Evolutionary conservation across 345 rosid species (phyloP).

Genomic region (Toxicodendron radicans): DNA sequence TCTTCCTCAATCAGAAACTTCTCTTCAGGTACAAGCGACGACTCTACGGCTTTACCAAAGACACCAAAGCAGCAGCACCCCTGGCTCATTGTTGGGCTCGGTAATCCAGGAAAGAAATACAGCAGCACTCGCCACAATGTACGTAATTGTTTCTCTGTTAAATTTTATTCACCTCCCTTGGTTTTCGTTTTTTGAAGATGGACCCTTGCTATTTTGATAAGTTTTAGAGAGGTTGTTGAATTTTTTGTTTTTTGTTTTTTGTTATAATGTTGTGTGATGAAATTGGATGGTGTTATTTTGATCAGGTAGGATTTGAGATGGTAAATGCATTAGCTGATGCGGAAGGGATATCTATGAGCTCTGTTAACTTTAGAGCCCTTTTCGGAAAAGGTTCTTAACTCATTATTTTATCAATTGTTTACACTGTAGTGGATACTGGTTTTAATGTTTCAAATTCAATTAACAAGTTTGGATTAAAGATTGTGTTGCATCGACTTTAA

Average conservation of each 20-base stretch:
- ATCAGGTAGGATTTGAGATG: constrained; percentile 89
- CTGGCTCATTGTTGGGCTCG: constrained; percentile 91
- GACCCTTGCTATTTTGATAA: no score
- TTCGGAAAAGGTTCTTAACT: constrained; percentile 69
- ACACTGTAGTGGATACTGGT: not conserved
- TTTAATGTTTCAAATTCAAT: not conserved
- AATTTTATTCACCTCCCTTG: constrained; percentile 1
- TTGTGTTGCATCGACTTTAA: no score
- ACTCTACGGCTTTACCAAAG: constrained; percentile 11
- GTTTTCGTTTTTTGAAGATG: no score
- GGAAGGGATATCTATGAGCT: constrained; percentile 75
- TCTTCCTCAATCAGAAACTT: constrained; percentile 19
- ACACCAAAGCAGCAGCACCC: constrained; percentile 42
- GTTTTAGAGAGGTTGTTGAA: no score
- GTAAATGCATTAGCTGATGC: constrained; percentile 83
- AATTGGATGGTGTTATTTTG: not conserved
- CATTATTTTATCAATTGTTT: not conserved
- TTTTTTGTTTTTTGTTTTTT: no score
- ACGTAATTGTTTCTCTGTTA: not conserved
- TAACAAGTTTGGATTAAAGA: no score
- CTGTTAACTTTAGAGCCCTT: constrained; percentile 63
- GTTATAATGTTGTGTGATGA: not conserved
- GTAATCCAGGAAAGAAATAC: constrained; percentile 84
- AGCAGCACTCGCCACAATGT: constrained; percentile 86
- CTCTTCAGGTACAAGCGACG: constrained; percentile 12